Evolutionary conservation across 257 asterid species (phyloP), one percentile per base, ranked within the genome.

Genomic region (Catharanthus roseus): DNA sequence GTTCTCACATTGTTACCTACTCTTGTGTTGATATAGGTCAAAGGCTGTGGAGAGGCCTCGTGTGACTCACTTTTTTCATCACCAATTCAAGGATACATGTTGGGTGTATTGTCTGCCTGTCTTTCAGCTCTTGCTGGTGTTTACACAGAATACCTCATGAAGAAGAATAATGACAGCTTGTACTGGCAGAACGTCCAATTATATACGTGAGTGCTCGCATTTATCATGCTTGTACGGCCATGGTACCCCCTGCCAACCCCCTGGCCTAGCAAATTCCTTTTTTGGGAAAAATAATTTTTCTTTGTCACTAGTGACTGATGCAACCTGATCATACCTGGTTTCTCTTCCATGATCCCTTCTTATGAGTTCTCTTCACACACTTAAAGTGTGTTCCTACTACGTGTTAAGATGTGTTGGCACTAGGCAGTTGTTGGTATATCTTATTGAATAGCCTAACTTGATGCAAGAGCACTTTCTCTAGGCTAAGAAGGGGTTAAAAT

Each of bases 131-230:
- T 88, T 77, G 98, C 97, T 33, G 97, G 98, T 57, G 97, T 93
- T 75, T 95, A 95, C 85, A 95, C 99, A 9, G 99, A 95, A 73
- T 95, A 91, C 87, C 85, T 91, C 88, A 91, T 95, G 99, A 95
- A 95, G 84, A 95, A 88, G 96, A 95, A 88, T 74, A 95, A 87
- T 69, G 99, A 95, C 82, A 95, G 97, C 84, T 83, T 95, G 39
- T 93, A 91, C 77, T 93, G 99, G 99, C 99, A 93, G 84, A 91
- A 93, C 71, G 80, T 89, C 72, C 99, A 86, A 72, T 82, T 95
- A 77, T 95, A 95, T 72, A 85, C 96, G 97, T 91, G 83, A 78
- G 78, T 26, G 28, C 56, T 45, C 18, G n/a, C 45, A 62, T 47
- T 23, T 42, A 23, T 65, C 70, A 65, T 41, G 70, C 54, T 42